Conservation (phyloP, 441 rosid genomes). For the Arabidopsis lyrata region DNA sequence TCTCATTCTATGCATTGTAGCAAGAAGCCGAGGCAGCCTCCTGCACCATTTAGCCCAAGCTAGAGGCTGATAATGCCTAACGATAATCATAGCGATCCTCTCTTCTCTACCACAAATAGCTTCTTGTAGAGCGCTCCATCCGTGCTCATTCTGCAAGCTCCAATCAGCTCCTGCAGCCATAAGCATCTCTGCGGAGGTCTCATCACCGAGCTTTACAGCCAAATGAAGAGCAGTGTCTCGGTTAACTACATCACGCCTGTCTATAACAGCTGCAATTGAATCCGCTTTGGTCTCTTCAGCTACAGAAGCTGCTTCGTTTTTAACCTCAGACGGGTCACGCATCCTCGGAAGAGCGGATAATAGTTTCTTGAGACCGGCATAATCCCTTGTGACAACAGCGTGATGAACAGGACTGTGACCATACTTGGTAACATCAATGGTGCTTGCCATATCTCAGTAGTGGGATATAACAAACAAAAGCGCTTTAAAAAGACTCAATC, state of each 20-base stretch:
- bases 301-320: conserved; percentile 76
- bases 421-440: conserved; percentile 78
- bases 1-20: conserved; percentile 89
- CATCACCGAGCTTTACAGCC: conserved; percentile 93
- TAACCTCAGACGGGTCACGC: conserved; percentile 78
- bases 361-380: conserved; percentile 73
- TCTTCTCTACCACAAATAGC: conserved; percentile 92
- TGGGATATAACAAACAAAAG: conserved; percentile 17
- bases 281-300: conserved; percentile 95
- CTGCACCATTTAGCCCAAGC: conserved; percentile 99
- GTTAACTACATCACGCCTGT: conserved; percentile 87
- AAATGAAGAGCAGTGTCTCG: conserved; percentile 96
- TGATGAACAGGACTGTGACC: conserved; percentile 89
- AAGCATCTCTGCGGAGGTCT: conserved; percentile 88
- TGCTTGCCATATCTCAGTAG: conserved; percentile 66
- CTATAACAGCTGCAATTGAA: conserved; percentile 72
- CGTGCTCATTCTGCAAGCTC: conserved; percentile 97
- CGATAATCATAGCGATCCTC: conserved; percentile 80
- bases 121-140: conserved; percentile 98
- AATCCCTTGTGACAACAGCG: conserved; percentile 77
- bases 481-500: conserved; percentile 25
- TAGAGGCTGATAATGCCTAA: conserved; percentile 90
- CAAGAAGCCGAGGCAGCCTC: conserved; percentile 89
- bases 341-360: conserved; percentile 78
- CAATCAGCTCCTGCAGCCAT: conserved; percentile 98